These are phyloP conservation scores for Penicillium griseofulvum DNA, from an alignment of 2,329 filamentous ascomycete species.

Conservation along the genomic window DNA sequence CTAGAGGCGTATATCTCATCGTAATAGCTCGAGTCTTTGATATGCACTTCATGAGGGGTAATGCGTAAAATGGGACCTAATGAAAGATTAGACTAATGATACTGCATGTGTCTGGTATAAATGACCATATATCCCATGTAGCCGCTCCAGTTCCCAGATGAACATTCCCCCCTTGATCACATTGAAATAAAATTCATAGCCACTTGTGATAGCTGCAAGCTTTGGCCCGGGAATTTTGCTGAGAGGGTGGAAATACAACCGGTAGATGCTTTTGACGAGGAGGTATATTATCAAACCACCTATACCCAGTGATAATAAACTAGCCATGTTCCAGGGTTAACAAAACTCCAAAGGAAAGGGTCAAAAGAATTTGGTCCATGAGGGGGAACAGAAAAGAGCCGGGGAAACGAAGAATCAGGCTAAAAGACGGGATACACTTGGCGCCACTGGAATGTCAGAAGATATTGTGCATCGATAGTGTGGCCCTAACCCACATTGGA, in stretches of 20 bases:
- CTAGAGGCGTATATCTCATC: conserved; percentile 33
- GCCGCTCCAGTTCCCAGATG: conserved; percentile 32
- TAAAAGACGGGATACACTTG: too few species aligned
- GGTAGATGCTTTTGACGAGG: conserved; percentile 18
- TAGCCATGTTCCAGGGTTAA: neutral
- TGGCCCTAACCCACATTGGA: neutral
- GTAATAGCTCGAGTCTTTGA: conserved; percentile 35
- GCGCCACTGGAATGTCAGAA: too few species aligned
- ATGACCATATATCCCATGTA: conserved; percentile 30
- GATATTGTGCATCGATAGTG: neutral
- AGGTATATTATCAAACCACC: neutral
- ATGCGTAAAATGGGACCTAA: conserved; percentile 39
- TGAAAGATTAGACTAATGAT: neutral
- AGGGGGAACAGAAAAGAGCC: too few species aligned
- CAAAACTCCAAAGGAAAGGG: neutral
- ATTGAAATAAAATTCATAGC: conserved; percentile 40
- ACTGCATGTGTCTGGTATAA: neutral
- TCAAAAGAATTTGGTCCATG: neutral
- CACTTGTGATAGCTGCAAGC: conserved; percentile 32
- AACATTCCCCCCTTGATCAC: conserved; percentile 34
- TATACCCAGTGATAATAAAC: neutral
- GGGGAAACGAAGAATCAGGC: neutral
- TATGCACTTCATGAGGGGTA: conserved; percentile 37
- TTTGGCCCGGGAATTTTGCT: conserved; percentile 33
- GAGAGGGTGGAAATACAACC: conserved; percentile 37